These are phyloP conservation scores for Tremellales sp. DNA, from an alignment of 1,284 basidiomycete species.

Conservation along the genomic window DNA sequence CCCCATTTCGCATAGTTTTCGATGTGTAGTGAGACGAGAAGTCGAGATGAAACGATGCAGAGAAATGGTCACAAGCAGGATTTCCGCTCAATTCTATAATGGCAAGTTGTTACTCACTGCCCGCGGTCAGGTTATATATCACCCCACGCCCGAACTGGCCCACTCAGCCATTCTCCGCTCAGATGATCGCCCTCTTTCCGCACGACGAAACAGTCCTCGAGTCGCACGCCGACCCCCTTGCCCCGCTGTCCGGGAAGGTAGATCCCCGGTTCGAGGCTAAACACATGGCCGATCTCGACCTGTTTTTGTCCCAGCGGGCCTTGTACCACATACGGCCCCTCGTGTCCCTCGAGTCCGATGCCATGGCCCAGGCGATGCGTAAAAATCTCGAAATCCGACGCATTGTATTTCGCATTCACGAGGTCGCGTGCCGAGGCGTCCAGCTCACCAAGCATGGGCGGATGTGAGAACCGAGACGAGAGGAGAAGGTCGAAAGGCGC, in stretches of 20 bases:
- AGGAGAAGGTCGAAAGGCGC: conserved; percentile 52
- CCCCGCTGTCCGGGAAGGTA: conserved; percentile 56
- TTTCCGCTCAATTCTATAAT: no score
- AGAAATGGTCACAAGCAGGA: no score
- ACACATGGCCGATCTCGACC: conserved; percentile 64
- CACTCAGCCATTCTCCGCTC: conserved; percentile 40
- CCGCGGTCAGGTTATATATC: conserved; percentile 22
- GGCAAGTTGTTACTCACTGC: no score
- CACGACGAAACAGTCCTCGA: conserved; percentile 79
- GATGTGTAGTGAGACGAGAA: no score
- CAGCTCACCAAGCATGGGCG: conserved; percentile 54
- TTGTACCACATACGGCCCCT: conserved; percentile 71
- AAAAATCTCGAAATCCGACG: conserved; percentile 56
- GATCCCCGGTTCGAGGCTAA: conserved; percentile 78
- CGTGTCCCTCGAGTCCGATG: conserved; percentile 77
- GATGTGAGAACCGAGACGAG: conserved; percentile 53
- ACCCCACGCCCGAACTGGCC: conserved; percentile 36
- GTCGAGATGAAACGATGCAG: no score
- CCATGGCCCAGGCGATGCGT: conserved; percentile 70
- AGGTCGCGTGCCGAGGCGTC: conserved; percentile 64
- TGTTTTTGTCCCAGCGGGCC: conserved; percentile 49
- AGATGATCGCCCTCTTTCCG: conserved; percentile 53
- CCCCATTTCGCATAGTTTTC: no score
- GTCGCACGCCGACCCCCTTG: conserved; percentile 67
- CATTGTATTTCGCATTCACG: conserved; percentile 54